These are phyloP conservation scores for Cryphonectria japonica DNA, from an alignment of 2,329 filamentous ascomycete genomes.

Conservation along the genomic window DNA sequence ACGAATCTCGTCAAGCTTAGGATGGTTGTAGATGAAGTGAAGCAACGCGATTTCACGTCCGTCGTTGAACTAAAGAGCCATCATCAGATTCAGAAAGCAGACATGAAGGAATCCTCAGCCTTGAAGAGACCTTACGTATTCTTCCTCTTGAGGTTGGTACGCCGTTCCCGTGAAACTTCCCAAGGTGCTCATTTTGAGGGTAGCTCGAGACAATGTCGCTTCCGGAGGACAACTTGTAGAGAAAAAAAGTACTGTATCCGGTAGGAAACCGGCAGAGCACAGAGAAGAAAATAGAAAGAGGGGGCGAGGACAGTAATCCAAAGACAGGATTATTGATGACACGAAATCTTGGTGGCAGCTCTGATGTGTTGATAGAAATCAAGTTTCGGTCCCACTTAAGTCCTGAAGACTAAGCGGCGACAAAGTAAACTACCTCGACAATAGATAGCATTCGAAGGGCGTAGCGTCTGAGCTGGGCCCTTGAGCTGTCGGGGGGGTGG, in stretches of 20 bases:
- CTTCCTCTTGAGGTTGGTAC: conserved; percentile 47
- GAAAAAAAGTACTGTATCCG: background rate
- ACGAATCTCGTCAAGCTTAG: conserved; percentile 64
- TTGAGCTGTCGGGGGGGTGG: background rate
- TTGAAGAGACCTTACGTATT: conserved; percentile 37
- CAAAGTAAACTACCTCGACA: background rate
- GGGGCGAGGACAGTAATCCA: background rate
- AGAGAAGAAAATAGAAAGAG: background rate
- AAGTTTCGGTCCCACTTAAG: background rate
- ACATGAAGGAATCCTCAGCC: no score
- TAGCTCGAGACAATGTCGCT: background rate
- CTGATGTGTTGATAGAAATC: background rate
- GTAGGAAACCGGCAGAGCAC: background rate
- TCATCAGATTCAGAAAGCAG: background rate
- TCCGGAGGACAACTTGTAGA: background rate
- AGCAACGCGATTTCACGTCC: conserved; percentile 76
- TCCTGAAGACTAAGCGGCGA: background rate
- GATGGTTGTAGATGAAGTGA: conserved; percentile 67
- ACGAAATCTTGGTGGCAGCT: background rate
- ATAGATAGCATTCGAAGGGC: background rate
- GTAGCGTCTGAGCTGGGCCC: background rate
- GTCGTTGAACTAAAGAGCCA: conserved; percentile 64
- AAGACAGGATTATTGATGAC: background rate
- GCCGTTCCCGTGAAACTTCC: conserved; percentile 43
- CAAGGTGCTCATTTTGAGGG: conserved; percentile 22